phyloP scores from a whole-genome alignment of 106 monocot genomes.

The Alisma plantagoaquatica region DNA sequence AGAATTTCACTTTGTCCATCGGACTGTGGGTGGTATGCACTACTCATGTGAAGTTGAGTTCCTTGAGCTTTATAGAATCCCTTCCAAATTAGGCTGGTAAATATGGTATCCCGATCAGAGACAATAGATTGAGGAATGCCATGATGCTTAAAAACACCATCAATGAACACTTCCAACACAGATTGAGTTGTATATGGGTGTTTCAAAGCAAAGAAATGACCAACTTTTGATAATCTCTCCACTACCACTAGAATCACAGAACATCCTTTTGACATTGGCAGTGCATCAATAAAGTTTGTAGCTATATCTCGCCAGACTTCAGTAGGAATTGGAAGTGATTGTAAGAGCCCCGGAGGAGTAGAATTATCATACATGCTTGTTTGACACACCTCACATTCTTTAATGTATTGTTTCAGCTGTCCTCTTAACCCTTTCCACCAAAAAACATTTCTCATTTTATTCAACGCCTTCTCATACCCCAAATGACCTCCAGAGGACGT shows the following conservation, averaged over 20 bases:
- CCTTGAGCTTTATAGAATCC: not conserved
- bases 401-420: not conserved
- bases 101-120: not conserved
- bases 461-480: not conserved
- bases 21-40: not conserved
- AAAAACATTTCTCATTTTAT: not conserved
- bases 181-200: not conserved
- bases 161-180: not conserved
- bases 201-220: not conserved
- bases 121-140: not conserved
- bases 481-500: not conserved
- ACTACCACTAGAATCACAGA: not conserved
- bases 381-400: not conserved
- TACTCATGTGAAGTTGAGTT: not conserved
- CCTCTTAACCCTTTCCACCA: not conserved
- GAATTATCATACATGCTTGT: not conserved
- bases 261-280: not conserved
- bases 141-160: not conserved
- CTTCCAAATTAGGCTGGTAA: not conserved
- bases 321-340: not conserved
- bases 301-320: not conserved
- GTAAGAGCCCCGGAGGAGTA: not conserved
- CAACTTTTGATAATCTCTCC: not conserved
- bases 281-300: too few relatives aligned
- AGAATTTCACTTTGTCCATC: conserved; percentile 3